These are phyloP conservation scores for Copromyces sp. DNA, from an alignment of 495 filamentous ascomycete species.

Conservation along the genomic window DNA sequence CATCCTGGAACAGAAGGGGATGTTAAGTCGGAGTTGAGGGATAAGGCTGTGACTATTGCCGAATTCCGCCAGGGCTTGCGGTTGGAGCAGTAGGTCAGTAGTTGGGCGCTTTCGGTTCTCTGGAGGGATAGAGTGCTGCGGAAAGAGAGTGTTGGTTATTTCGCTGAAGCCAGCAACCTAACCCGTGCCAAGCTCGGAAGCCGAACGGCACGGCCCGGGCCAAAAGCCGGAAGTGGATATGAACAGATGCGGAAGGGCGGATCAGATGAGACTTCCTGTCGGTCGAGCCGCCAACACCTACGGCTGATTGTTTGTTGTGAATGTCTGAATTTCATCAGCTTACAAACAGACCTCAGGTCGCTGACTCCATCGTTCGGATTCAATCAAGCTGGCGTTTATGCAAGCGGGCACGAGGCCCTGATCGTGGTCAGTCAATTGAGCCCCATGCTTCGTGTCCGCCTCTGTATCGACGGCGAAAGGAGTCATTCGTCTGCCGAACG, in stretches of 20 bases:
- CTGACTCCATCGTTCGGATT: neutral
- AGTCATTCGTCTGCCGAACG: neutral
- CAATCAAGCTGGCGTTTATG: neutral
- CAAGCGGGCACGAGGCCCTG: neutral
- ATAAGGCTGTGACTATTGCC: conserved; percentile 22
- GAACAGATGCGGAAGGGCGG: neutral
- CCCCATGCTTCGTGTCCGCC: neutral
- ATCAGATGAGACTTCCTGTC: too few relatives aligned
- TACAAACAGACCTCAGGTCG: neutral
- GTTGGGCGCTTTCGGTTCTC: neutral
- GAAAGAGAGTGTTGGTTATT: neutral
- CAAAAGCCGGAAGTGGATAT: neutral
- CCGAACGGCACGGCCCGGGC: neutral
- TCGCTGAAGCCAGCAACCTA: neutral
- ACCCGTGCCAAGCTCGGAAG: neutral
- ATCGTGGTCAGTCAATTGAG: neutral
- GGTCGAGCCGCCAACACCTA: too few relatives aligned
- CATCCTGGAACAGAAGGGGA: conserved; percentile 3
- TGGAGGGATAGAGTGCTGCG: neutral
- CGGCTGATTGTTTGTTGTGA: neutral
- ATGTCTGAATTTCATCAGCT: neutral
- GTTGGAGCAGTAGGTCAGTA: neutral
- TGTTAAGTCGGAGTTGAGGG: conserved; percentile 19
- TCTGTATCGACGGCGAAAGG: neutral
- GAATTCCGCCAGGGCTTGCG: conserved; percentile 25